These are phyloP conservation scores for Chenopodium suecicum DNA, from an alignment of 148 eudicot species.

Conservation along the genomic window DNA sequence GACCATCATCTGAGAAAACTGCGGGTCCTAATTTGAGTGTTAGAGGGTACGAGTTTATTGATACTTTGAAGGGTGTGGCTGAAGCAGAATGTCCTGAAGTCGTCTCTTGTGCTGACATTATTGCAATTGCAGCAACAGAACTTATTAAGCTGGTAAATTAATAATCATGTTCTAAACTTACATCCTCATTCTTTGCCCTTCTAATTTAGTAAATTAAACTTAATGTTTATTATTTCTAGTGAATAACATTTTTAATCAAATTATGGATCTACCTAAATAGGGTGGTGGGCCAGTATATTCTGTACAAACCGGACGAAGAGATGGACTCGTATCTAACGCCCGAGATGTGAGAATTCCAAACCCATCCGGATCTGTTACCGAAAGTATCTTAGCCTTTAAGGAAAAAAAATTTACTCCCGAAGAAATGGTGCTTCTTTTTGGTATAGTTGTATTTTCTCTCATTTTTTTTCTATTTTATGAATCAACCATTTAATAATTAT, in stretches of 20 bases:
- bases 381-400: conserved; percentile 14
- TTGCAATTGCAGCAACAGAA: conserved; percentile 20
- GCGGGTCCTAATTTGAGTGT: conserved; percentile 20
- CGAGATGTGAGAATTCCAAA: conserved; percentile 23
- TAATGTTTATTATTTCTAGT: background rate
- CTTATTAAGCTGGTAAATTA: conserved; percentile 20
- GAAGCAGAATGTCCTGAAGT: conserved; percentile 12
- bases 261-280: conserved; percentile 10
- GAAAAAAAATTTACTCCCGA: background rate
- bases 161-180: background rate
- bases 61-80: background rate
- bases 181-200: background rate
- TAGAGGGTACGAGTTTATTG: conserved; percentile 24
- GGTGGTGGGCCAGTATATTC: conserved; percentile 32
- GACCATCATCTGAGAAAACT: conserved; percentile 2
- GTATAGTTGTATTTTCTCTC: background rate
- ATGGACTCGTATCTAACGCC: conserved; percentile 19
- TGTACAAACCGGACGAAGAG: conserved; percentile 31
- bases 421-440: conserved; percentile 33
- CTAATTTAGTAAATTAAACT: background rate
- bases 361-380: conserved; percentile 15
- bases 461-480: background rate
- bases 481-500: too few species aligned
- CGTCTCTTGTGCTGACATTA: conserved; percentile 25
- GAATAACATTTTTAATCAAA: too few species aligned